Evolutionary conservation across 441 rosid species (phyloP).

Genomic region (Populus hybrid): DNA sequence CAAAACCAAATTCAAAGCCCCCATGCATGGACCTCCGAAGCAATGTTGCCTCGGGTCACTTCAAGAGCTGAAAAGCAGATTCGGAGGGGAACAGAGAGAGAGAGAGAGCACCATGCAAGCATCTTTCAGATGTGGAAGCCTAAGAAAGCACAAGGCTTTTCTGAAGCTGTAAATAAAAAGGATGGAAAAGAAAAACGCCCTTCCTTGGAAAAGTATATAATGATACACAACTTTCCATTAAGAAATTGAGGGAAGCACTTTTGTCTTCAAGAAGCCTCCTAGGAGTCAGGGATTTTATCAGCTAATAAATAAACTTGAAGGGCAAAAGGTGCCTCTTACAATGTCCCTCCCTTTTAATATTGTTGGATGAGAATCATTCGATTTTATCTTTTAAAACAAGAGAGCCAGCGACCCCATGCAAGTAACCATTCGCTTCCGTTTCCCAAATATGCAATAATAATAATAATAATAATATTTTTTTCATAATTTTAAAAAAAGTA

Average conservation of each 20-base stretch:
- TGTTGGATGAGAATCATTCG: no score
- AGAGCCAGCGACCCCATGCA: no score
- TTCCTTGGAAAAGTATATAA: conserved; percentile 38
- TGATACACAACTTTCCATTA: conserved; percentile 43
- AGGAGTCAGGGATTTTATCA: conserved; percentile 34
- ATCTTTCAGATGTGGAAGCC: conserved; percentile 42
- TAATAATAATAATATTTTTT: no score
- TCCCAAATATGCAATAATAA: no score
- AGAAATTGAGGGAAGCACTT: conserved; percentile 42
- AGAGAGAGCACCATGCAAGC: conserved; percentile 22
- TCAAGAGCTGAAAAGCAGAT: conserved; percentile 49
- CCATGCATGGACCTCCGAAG: conserved; percentile 26
- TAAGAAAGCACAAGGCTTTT: conserved; percentile 38
- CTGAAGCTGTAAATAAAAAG: conserved; percentile 12
- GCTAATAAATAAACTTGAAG: conserved; percentile 3
- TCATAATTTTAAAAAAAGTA: no score
- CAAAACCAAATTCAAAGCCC: conserved; percentile 21
- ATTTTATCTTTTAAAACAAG: no score
- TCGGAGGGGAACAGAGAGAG: conserved; percentile 14
- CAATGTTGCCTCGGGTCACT: conserved; percentile 42
- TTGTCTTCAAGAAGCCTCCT: conserved; percentile 53
- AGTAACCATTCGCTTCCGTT: no score
- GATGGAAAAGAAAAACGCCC: conserved; percentile 7
- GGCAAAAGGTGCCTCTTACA: conserved; percentile 10
- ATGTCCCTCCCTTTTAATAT: no score